These are phyloP conservation scores for Cladosporium sp. DNA, from an alignment of 2,329 filamentous ascomycete genomes.

Conservation along the genomic window DNA sequence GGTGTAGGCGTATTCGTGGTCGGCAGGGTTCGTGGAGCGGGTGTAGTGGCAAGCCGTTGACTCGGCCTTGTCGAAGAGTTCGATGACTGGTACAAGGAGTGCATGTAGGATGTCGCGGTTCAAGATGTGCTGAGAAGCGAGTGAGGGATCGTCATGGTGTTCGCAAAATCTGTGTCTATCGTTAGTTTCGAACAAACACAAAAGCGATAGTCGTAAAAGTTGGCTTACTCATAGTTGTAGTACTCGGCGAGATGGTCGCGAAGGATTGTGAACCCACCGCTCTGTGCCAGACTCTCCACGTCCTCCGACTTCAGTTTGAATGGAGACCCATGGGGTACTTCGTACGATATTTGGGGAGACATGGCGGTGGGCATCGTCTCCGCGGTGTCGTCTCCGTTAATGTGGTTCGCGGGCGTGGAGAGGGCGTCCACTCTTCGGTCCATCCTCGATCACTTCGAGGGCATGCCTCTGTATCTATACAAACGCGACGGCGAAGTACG, in stretches of 20 bases:
- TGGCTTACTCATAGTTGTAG: constrained; percentile 34
- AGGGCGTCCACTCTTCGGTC: constrained; percentile 10
- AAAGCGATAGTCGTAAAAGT: too few relatives aligned
- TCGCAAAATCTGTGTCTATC: constrained; percentile 42
- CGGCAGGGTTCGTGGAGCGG: constrained; percentile 44
- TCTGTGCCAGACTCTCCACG: constrained; percentile 35
- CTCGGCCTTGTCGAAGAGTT: constrained; percentile 53
- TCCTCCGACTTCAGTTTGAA: constrained; percentile 42
- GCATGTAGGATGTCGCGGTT: constrained; percentile 58
- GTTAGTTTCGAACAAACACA: constrained; percentile 35
- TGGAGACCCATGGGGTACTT: constrained; percentile 32
- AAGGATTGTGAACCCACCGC: constrained; percentile 42
- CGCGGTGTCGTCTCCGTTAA: constrained; percentile 1
- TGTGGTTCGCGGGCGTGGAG: constrained; percentile 5
- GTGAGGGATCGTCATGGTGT: constrained; percentile 28
- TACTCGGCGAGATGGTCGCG: constrained; percentile 39
- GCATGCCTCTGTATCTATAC: constrained; percentile 3
- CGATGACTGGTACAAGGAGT: constrained; percentile 54
- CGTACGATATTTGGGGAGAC: constrained; percentile 6
- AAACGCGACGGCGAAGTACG: constrained; percentile 5
- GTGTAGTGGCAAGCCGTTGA: constrained; percentile 49
- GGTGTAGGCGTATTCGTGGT: constrained; percentile 55
- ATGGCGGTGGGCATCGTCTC: constrained; percentile 16
- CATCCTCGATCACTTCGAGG: constrained; percentile 9
- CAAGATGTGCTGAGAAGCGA: constrained; percentile 31